Evolutionary conservation across 257 asterid species (phyloP).

Genomic region (Solanum pinnatisectum): DNA sequence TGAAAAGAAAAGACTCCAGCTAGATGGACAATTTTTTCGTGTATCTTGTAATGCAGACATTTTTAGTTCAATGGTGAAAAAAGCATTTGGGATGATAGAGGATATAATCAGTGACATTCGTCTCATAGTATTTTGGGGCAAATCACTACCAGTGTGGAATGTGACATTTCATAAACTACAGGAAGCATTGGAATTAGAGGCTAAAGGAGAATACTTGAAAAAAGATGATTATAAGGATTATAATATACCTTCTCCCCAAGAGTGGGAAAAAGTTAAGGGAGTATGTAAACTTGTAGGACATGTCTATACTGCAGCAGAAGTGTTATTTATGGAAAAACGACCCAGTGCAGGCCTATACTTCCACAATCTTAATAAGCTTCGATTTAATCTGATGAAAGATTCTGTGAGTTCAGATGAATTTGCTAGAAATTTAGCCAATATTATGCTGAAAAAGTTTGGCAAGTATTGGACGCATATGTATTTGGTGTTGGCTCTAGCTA

Average conservation of each 20-base stretch:
- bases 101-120: not conserved
- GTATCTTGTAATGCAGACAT: conserved; percentile 14
- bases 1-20: not conserved
- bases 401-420: not conserved
- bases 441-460: conserved; percentile 7
- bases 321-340: not conserved
- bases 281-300: conserved; percentile 2
- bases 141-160: conserved; percentile 2
- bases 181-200: conserved; percentile 8
- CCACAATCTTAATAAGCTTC: conserved; percentile 10
- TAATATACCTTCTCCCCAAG: conserved; percentile 7
- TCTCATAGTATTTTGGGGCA: not conserved
- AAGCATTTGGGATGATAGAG: conserved; percentile 6
- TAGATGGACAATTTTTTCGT: not conserved
- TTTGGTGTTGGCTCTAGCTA: conserved; percentile 12
- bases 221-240: not conserved
- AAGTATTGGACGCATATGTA: conserved; percentile 9
- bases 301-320: conserved; percentile 9
- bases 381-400: conserved; percentile 1
- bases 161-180: not conserved
- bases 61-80: conserved; percentile 10
- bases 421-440: not conserved
- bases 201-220: conserved; percentile 1
- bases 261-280: conserved; percentile 16
- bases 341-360: conserved; percentile 8